Evolutionary conservation across 768 basidiomycete species (phyloP), one percentile per base, ranked within the genome.

Genomic region (Melanogaster broomeanus): DNA sequence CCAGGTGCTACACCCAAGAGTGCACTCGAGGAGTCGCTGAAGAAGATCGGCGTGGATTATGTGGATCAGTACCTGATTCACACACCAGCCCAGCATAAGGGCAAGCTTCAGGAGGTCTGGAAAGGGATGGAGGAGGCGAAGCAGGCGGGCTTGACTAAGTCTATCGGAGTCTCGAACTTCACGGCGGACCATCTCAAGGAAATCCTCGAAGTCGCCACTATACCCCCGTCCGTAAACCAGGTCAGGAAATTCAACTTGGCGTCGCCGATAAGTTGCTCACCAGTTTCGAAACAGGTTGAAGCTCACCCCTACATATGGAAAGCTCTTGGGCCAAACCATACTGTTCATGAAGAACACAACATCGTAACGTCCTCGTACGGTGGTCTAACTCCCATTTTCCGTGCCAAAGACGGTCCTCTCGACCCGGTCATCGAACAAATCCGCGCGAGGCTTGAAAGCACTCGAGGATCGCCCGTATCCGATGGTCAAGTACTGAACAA

Each of bases 31-130:
- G 70, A 65, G n/a, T 85, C 84, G 9, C 65, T 90, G 43, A 63
- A 73, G 60, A 79, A 78, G 60, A 71, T 88, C 5, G 67, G 75
- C 12, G 65, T 83, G 46, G 72, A 80, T 48, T 77, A 76, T 39
- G 81, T 88, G 12, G 85, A 88, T 61, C 64, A 87, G 49, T 88
- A 81, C 67, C 69, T 88, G 51, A 73, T 90, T 46, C 88, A 89
- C 59, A 61, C 58, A 39, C 71, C 82, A 4, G 58, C 51, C 6
- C 51, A 65, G 3, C 69, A 74, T 40, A 66, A 58, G 34, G 78
- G 76, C 19, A 76, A 67, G 46, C 66, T 86, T 46, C 71, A 72
- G 49, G 74, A 80, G 22, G 63, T 79, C 45, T 88, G 87, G 86
- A 74, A 73, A 42, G 79, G 70, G 6, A 78, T 88, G 78, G 85